Percentiles rank a stretch among this genome's conserved stretches.
phyloP scores from a whole-genome alignment of 1,139 yeast genomes.

The Scheffersomyces parashehatae region DNA sequence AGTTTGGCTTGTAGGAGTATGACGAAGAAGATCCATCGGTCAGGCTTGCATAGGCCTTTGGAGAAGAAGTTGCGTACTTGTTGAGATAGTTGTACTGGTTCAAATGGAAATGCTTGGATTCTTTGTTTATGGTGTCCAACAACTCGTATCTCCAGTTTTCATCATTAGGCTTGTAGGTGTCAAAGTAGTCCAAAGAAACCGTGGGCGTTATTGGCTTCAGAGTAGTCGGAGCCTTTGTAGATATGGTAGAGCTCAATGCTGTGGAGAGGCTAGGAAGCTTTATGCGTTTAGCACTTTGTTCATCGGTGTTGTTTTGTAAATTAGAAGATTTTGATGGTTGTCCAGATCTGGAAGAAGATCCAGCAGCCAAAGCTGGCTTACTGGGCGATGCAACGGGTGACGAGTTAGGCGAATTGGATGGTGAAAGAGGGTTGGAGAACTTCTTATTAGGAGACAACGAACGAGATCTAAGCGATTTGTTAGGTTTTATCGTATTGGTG shows the following conservation, averaged over 20 bases:
- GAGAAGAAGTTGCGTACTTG: constrained; percentile 16
- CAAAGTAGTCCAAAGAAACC: constrained; percentile 47
- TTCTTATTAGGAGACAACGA: constrained; percentile 37
- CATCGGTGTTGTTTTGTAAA: not conserved
- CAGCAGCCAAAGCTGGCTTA: constrained; percentile 2
- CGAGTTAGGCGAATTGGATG: constrained; percentile 31
- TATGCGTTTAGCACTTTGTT: constrained; percentile 5
- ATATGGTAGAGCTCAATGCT: constrained; percentile 29
- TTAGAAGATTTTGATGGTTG: not conserved
- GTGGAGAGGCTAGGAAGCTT: constrained; percentile 45
- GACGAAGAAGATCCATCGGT: constrained; percentile 7
- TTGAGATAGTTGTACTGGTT: constrained; percentile 32
- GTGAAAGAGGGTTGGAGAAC: constrained; percentile 30
- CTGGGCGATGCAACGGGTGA: constrained; percentile 20
- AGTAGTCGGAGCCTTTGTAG: constrained; percentile 27
- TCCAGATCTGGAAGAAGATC: not conserved
- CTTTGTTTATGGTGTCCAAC: constrained; percentile 37
- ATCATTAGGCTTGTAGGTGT: constrained; percentile 50
- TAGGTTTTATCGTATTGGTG: constrained; percentile 4
- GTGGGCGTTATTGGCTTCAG: constrained; percentile 42
- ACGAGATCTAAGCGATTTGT: constrained; percentile 24
- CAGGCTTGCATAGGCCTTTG: not conserved
- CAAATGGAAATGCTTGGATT: constrained; percentile 30
- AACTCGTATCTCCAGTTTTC: constrained; percentile 49
- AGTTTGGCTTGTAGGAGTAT: constrained; percentile 31